Base-by-base conservation (phyloP, 1,284 basidiomycete species). In the Phellinidium pouzarii region DNA sequence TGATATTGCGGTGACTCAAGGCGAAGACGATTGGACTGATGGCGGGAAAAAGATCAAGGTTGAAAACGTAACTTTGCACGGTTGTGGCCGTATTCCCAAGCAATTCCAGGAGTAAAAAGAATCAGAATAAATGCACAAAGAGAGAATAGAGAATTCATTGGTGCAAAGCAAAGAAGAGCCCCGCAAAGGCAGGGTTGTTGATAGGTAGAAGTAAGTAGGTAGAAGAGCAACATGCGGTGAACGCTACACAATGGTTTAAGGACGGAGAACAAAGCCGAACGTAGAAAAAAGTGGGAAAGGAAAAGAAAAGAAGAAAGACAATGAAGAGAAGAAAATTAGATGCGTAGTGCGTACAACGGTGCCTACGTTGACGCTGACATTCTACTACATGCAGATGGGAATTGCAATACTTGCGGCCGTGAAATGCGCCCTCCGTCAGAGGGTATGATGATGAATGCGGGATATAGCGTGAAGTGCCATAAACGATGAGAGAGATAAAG, bases 371-470 rank as follows among this genome's bases (percentile, higher is more conserved):
- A 25, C 45, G 49, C 54, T 37, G 38, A 47, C 54, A 52, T 41
- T 56, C 54, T 56, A 56, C 54, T 56, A 56, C 50, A 56, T 56
- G 50, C 50, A 27, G 37, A 48, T 42, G 36, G 27, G 19, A 48
- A 52, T 46, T 44, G 44, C 44, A 42, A 51, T 51, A 51, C 44
- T 55, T 50, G 53, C 53, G 53, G 53, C 50, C 48, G 51, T 50
- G 47, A 14, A 34, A 57, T 49, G 44, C 19, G 25, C 52, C 55
- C 55, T 57, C 47, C 52, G 42, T 49, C 53, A 57, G 44, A 60
- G 53, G 44, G 42, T 52, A 60, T 60, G 58, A 56, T 59, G 59
- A 61, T 61, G 61, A 62, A 57, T 61, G 60, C 60, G 22, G 44
- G 45, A 55, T 56, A 54, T 54, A 52, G 53, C 51, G 41, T 44